A percentile compares a stretch with the other conserved stretches of the same genome.
phyloP scores from a whole-genome alignment of 495 filamentous ascomycete species.

The Rusavskia elegans region DNA sequence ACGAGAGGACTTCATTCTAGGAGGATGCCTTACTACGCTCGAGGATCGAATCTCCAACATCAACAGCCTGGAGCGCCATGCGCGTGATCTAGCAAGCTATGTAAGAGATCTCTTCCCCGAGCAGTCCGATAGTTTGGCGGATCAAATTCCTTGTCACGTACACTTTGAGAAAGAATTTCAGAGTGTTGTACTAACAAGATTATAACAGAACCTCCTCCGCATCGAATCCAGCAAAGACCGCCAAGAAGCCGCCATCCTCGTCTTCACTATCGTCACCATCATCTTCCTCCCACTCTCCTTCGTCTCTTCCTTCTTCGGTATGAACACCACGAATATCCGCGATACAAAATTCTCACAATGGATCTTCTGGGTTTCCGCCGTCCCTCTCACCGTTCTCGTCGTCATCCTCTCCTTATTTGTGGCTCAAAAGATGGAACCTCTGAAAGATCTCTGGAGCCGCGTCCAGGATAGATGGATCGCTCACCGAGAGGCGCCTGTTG shows the following conservation, averaged over 20 bases:
- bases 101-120: neutral
- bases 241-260: constrained; percentile 36
- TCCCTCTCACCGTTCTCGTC: constrained; percentile 1
- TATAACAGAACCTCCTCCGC: neutral
- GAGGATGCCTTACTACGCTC: neutral
- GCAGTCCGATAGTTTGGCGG: no score
- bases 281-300: constrained; percentile 53
- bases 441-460: neutral
- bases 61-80: neutral
- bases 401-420: constrained; percentile 3
- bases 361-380: constrained; percentile 8
- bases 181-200: neutral
- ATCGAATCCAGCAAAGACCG: neutral
- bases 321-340: constrained; percentile 5
- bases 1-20: neutral
- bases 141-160: no score
- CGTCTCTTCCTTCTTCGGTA: constrained; percentile 23
- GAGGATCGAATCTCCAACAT: neutral
- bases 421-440: constrained; percentile 2
- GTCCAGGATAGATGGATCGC: neutral
- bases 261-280: constrained; percentile 60
- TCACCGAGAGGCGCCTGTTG: no score
- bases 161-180: neutral
- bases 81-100: neutral
- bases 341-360: constrained; percentile 1